Evolutionary conservation across 139 green algal genomes (phyloP).

Genomic region (Chlorella vulgaris): DNA sequence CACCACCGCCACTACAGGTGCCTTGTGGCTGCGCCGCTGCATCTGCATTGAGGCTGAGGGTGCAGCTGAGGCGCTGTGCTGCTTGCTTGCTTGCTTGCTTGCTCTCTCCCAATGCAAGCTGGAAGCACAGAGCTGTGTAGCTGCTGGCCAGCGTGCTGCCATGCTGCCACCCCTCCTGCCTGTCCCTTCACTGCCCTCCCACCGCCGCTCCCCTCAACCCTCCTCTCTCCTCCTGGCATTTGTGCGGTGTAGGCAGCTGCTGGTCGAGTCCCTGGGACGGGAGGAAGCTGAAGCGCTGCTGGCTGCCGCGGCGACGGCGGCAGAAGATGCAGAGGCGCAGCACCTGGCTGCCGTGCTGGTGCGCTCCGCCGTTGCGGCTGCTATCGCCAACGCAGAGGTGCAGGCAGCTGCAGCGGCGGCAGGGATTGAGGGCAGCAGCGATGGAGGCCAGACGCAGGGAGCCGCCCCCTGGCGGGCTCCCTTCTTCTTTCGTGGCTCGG

Average conservation of each 20-base stretch:
- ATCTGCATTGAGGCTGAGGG: neutral
- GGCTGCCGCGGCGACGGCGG: neutral
- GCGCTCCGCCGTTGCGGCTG: slow-evolving; percentile 14
- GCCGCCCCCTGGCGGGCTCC: no score
- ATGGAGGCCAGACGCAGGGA: no score
- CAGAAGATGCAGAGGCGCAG: slow-evolving; percentile 14
- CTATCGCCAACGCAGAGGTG: slow-evolving; percentile 9
- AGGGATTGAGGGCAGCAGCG: neutral
- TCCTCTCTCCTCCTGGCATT: neutral
- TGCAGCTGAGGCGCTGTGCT: neutral
- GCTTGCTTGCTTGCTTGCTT: neutral
- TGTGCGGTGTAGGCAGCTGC: neutral
- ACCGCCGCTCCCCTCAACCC: no score
- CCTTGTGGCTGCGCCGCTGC: neutral
- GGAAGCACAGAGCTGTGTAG: no score
- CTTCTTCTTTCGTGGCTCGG: no score
- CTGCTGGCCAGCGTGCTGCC: neutral
- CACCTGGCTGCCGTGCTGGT: slow-evolving; percentile 9
- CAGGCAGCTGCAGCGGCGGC: neutral
- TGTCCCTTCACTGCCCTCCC: neutral
- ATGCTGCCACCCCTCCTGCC: neutral
- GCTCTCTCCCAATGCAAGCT: no score
- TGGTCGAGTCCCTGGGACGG: neutral
- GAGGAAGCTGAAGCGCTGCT: slow-evolving; percentile 1
- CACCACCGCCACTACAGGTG: slow-evolving; percentile 60